Evolutionary conservation across 2,329 filamentous ascomycete genomes (phyloP).

Genomic region (Talaromyces sp.): DNA sequence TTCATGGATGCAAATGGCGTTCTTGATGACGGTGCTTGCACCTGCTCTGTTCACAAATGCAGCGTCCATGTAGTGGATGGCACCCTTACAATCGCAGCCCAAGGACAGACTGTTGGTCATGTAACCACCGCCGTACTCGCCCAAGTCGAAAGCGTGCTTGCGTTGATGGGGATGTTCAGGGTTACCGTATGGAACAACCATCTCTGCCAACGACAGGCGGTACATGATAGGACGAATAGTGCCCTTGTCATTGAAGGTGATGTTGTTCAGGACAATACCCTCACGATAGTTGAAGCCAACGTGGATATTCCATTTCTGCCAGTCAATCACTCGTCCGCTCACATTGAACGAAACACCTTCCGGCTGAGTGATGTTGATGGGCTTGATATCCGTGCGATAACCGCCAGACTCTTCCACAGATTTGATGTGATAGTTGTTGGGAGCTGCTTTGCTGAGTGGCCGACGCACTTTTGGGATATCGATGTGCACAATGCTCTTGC

Average conservation of each 20-base stretch:
- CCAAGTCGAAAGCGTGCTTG: slow-evolving; percentile 48
- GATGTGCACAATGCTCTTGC: slow-evolving; percentile 74
- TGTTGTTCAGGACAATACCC: slow-evolving; percentile 85
- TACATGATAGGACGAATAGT: slow-evolving; percentile 77
- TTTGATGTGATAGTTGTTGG: slow-evolving; percentile 76
- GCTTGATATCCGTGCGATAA: slow-evolving; percentile 75
- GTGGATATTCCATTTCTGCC: slow-evolving; percentile 94
- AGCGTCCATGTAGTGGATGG: slow-evolving; percentile 88
- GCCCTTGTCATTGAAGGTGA: slow-evolving; percentile 83
- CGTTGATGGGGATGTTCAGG: slow-evolving; percentile 49
- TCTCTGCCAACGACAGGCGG: slow-evolving; percentile 82
- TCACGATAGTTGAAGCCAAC: slow-evolving; percentile 94
- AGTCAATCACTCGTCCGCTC: slow-evolving; percentile 69
- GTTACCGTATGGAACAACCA: slow-evolving; percentile 76
- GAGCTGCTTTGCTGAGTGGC: slow-evolving; percentile 66
- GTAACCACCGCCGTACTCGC: slow-evolving; percentile 48
- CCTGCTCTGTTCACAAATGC: slow-evolving; percentile 77
- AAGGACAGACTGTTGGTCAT: slow-evolving; percentile 49
- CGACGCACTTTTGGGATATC: slow-evolving; percentile 76
- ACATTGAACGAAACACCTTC: slow-evolving; percentile 85
- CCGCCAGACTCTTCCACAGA: slow-evolving; percentile 66
- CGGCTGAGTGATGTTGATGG: slow-evolving; percentile 81
- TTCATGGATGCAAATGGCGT: slow-evolving; percentile 92
- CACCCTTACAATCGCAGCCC: slow-evolving; percentile 69
- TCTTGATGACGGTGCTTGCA: slow-evolving; percentile 77